Conservation (phyloP, 768 basidiomycete species). For the Coprinopsis strossmayeri region DNA sequence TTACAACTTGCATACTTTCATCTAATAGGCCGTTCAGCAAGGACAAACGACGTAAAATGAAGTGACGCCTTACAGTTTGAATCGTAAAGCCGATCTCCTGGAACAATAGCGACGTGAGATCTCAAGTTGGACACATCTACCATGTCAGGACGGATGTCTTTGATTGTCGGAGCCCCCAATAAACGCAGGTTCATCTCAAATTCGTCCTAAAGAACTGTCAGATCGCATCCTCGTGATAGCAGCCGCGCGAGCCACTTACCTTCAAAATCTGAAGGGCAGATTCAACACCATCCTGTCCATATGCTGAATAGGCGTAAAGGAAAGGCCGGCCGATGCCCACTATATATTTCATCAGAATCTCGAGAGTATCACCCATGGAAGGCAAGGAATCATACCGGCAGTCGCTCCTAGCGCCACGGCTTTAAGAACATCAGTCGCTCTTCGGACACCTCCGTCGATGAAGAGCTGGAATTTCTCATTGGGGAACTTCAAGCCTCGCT, state of each 20-base stretch:
- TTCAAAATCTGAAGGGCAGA: constrained; percentile 73
- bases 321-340: constrained; percentile 86
- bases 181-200: constrained; percentile 98
- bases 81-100: constrained; percentile 69
- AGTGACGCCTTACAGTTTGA: constrained; percentile 75
- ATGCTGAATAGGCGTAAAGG: constrained; percentile 83
- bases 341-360: constrained; percentile 12
- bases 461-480: constrained; percentile 80
- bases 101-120: constrained; percentile 60
- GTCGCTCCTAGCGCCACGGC: constrained; percentile 87
- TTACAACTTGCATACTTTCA: constrained; percentile 29
- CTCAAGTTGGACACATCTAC: constrained; percentile 74
- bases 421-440: constrained; percentile 87
- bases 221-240: neutral
- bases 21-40: constrained; percentile 18
- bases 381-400: constrained; percentile 42
- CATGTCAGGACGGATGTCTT: constrained; percentile 82
- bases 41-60: constrained; percentile 44
- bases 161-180: constrained; percentile 74
- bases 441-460: constrained; percentile 90
- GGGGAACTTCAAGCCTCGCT: constrained; percentile 65
- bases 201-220: constrained; percentile 73
- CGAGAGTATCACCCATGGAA: neutral
- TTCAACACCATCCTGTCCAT: constrained; percentile 84
- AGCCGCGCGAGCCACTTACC: constrained; percentile 41